Base-by-base conservation (phyloP, 2,329 filamentous ascomycete species). In the Leptoxyphium fumago region DNA sequence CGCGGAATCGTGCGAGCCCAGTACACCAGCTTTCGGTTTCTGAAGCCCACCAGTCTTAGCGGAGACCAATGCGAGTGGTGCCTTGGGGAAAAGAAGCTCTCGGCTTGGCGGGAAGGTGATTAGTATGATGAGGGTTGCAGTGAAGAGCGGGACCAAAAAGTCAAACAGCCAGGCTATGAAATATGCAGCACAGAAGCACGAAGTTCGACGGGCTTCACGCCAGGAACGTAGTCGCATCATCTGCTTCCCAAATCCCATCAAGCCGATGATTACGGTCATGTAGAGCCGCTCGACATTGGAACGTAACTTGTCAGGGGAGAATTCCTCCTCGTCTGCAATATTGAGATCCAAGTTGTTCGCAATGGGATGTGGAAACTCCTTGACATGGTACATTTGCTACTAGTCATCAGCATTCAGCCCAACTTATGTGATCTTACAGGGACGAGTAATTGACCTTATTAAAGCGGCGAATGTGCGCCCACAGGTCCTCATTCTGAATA, bases 271-370 rank as follows among this genome's bases (percentile, higher is more conserved):
- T 0, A 93, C 76, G 0, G 81, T 84, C 72, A 86, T 87, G 59
- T 93, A 93, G 10, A 91, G 66, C 11, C 86, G 72, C 62, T 93
- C 86, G 3, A 91, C 59, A 43, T 82, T 86, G 2, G 80, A 76
- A 10, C 85, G 73, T 39, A 93, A 67, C 64, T 91, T 91, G 55
- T 91, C 84, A 0, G 85, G 84, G 0, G 82, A 84, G 59, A 91
- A 91, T 45, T 88, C 82, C 51, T 91, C 84, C 43, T 89, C 80
- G 34, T 87, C 80, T 4, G 84, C 80, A 45, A 85, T 80, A 52
- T 87, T 85, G 46, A 93, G 71, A 59, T 93, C 85, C 32, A 94
- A 66, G 11, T 78, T 76, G 5, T 81, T 82, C 1, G 82, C 72
- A 1, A 75, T 70, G 7, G 75, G 62, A 40, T 71, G 61, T 0